Base-by-base conservation (phyloP, 768 basidiomycete genomes). In the Sarcomyxa edulis region DNA sequence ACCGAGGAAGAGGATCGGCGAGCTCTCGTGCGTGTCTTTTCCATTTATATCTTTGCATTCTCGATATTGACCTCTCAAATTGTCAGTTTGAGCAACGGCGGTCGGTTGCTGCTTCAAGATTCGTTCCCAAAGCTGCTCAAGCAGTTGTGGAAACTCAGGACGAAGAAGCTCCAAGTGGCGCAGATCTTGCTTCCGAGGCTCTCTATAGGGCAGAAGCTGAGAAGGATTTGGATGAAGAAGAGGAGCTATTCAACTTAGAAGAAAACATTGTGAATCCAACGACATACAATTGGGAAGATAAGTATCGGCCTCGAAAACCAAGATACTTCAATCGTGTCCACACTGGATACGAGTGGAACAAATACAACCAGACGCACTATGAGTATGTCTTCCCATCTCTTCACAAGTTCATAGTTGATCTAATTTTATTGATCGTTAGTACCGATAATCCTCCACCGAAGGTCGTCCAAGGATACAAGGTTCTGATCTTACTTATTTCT, bases 321-420 rank as follows among this genome's bases (percentile, higher is more conserved):
- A 74, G 94, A 46, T 99, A 97, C 69, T 97, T 98, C 69, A 99
- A 99, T 56, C 83, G 96, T 42, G 96, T 98, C 18, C 93, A 98
- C 54, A 99, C 96, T 21, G 96, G 96, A 19, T 99, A 95, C 56
- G 96, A 99, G 59, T 99, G 96, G 96, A 98, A 95, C 71, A 98
- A 97, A 69, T 99, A 98, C 62, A 98, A 98, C 60, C 95, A 98
- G 60, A 98, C 96, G 3, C 96, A 98, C 65, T 99, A 98, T 61
- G 96, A 97, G 91, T 95, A 67, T 47, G 88, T 74, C 15, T 40
- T 32, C n/a, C 43, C 10, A 21, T 21, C 11, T 45, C 10, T 15
- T 31, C 42, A 8, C 14, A 9, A 31, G 34, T 27, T 43, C 5
- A 35, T 35, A 24, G 31, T n/a, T n/a, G n/a, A n/a, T n/a, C n/a